Conservation (phyloP, 805 yeast species). For the Starmera caribaea region DNA sequence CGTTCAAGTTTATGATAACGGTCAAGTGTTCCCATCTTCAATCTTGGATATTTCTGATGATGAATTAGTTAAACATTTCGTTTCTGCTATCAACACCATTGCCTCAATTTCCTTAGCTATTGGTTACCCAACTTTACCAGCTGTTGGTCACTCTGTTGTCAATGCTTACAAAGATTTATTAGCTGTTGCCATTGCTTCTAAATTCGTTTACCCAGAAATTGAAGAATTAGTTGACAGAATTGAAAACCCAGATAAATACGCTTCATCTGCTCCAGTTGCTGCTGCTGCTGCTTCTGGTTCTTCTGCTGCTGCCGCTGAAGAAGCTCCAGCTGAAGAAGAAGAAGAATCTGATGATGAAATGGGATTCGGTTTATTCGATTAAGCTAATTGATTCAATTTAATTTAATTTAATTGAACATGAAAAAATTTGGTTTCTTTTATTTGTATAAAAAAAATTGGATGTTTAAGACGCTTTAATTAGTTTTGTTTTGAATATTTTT, state of each 20-base stretch:
- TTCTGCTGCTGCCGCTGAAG: slow-evolving; percentile 60
- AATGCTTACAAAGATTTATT: slow-evolving; percentile 99
- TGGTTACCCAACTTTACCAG: slow-evolving; percentile 99
- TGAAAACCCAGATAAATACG: slow-evolving; percentile 99
- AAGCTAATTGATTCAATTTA: too few species aligned
- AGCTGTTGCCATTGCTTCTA: slow-evolving; percentile 97
- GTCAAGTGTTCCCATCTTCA: slow-evolving; percentile 94
- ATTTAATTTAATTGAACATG: slow-evolving; percentile 1
- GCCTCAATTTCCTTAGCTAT: slow-evolving; percentile 95
- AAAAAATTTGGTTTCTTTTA: too few species aligned
- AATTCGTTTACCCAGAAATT: slow-evolving; percentile 98
- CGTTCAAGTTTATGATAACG: slow-evolving; percentile 96
- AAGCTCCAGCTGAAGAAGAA: slow-evolving; percentile 67
- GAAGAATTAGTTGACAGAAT: slow-evolving; percentile 99
- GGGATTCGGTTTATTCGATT: slow-evolving; percentile 99
- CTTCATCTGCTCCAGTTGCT: slow-evolving; percentile 98
- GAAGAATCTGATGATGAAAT: slow-evolving; percentile 68
- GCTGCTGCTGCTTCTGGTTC: slow-evolving; percentile 58
- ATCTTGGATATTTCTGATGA: slow-evolving; percentile 98
- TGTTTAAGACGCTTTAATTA: too few species aligned
- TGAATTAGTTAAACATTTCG: slow-evolving; percentile 87
- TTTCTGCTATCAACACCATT: slow-evolving; percentile 85
- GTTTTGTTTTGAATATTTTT: too few species aligned
- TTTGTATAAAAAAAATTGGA: too few species aligned
- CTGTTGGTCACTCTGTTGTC: slow-evolving; percentile 97